These are phyloP conservation scores for Saturnispora bothae DNA, from an alignment of 805 yeast species.

Conservation along the genomic window DNA sequence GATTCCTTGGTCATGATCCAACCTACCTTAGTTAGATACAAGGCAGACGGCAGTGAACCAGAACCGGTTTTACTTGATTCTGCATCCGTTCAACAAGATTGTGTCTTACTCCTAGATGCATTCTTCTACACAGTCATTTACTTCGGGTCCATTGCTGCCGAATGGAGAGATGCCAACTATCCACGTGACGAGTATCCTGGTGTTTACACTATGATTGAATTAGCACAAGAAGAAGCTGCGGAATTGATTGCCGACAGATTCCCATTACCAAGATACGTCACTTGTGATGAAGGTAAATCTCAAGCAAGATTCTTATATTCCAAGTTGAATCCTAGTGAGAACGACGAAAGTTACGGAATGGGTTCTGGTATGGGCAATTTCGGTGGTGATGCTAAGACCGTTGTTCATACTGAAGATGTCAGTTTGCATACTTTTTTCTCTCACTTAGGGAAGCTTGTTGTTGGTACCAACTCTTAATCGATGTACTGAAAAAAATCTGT, in stretches of 20 bases:
- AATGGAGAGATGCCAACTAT: constrained; percentile 93
- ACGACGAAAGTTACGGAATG: constrained; percentile 34
- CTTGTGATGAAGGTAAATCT: constrained; percentile 96
- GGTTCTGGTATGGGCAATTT: constrained; percentile 43
- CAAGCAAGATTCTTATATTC: constrained; percentile 96
- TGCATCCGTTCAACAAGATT: constrained; percentile 80
- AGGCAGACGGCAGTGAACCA: constrained; percentile 70
- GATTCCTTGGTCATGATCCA: constrained; percentile 95
- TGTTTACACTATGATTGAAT: constrained; percentile 76
- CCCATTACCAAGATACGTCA: constrained; percentile 96
- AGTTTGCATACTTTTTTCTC: constrained; percentile 90
- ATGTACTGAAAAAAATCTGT: too few relatives aligned
- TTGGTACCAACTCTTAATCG: constrained; percentile 29
- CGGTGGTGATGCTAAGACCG: constrained; percentile 42
- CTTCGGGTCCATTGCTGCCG: constrained; percentile 91
- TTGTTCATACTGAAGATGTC: constrained; percentile 94
- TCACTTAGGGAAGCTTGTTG: constrained; percentile 87
- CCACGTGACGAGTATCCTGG: constrained; percentile 88
- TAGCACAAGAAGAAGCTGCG: constrained; percentile 88
- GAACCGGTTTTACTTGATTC: constrained; percentile 90
- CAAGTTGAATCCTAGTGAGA: constrained; percentile 87
- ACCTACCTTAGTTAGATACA: constrained; percentile 85
- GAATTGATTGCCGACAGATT: constrained; percentile 84
- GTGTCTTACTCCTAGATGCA: constrained; percentile 82
- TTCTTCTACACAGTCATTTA: constrained; percentile 93